These are phyloP conservation scores for Pseudocercospora crystallina DNA, from an alignment of 2,329 filamentous ascomycete genomes.

Conservation along the genomic window DNA sequence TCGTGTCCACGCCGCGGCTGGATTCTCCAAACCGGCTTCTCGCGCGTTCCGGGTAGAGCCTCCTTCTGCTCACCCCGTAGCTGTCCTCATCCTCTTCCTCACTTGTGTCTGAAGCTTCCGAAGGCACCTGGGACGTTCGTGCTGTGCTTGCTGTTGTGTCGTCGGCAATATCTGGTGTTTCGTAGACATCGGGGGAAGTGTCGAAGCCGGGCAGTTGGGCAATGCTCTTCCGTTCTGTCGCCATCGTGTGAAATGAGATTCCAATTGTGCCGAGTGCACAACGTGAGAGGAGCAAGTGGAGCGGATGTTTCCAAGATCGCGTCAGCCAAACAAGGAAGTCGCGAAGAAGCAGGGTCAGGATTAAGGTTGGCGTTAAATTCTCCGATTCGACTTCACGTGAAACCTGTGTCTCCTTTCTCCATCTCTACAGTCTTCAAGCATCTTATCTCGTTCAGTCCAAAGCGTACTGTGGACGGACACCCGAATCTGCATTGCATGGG, in stretches of 20 bases:
- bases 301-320: too few relatives aligned
- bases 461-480: too few relatives aligned
- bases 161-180: conserved; percentile 60
- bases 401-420: too few relatives aligned
- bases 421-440: too few relatives aligned
- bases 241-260: conserved; percentile 3
- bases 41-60: conserved; percentile 75
- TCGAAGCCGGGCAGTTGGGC: conserved; percentile 49
- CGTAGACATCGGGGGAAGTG: conserved; percentile 91
- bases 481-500: too few relatives aligned
- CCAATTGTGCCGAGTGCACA: too few relatives aligned
- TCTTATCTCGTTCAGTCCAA: too few relatives aligned
- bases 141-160: conserved; percentile 21
- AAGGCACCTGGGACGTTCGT: conserved; percentile 18
- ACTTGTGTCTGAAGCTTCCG: conserved; percentile 22
- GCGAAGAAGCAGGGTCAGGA: too few relatives aligned
- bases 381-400: too few relatives aligned
- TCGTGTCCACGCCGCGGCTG: conserved; percentile 64
- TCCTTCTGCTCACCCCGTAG: conserved; percentile 69
- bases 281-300: too few relatives aligned
- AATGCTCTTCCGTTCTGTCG: conserved; percentile 16
- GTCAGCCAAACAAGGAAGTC: too few relatives aligned
- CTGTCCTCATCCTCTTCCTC: conserved; percentile 57
- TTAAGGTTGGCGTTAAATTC: too few relatives aligned
- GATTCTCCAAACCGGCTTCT: conserved; percentile 75